Evolutionary conservation across 768 basidiomycete species (phyloP), one percentile per base, ranked within the genome.

Genomic region (Leucocoprinus leucothites): DNA sequence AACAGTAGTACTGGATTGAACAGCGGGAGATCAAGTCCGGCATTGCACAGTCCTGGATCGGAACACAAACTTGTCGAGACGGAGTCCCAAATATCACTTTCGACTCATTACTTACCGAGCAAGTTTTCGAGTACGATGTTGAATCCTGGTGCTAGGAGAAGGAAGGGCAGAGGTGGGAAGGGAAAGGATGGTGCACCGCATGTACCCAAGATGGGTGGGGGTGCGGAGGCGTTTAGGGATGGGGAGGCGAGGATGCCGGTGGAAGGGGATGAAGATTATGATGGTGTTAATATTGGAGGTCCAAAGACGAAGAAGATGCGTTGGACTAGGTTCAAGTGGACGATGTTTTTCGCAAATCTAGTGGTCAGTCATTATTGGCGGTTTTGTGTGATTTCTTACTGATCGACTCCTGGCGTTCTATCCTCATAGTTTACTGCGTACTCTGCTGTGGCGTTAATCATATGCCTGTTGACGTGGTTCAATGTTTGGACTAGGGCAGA

Each of bases 301-400:
- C 28, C 40, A 26, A 18, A 41, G 21, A 36, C 14, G 16, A 24
- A 11, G 47, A 74, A 71, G 57, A 72, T 86, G 57, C 74, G 84
- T n/a, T 93, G 90, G 90, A 93, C 83, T 65, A 77, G 75, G 60
- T 93, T 91, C 78, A 93, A 93, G 65, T 90, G 87, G 87, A 71
- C 73, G 16, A 68, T 93, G 24, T 86, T 91, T 65, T 43, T 79
- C 40, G 71, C 85, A 49, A 91, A 91, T 65, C 60, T 72, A 28
- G 31, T 84, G 28, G 71, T 75, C 43, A 47, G 69, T 62, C 14
- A 6, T 48, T 16, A 4, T n/a, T 48, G 25, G 13, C 11, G 2
- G 16, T 46, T 46, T 26, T 46, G 2, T 2, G 13, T 21, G 9
- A 26, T 31, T 6, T 11, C 14, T 25, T 43, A 7, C 5, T 46